These are phyloP conservation scores for Neonothopanus nambi DNA, from an alignment of 1,284 basidiomycete genomes.

Conservation along the genomic window DNA sequence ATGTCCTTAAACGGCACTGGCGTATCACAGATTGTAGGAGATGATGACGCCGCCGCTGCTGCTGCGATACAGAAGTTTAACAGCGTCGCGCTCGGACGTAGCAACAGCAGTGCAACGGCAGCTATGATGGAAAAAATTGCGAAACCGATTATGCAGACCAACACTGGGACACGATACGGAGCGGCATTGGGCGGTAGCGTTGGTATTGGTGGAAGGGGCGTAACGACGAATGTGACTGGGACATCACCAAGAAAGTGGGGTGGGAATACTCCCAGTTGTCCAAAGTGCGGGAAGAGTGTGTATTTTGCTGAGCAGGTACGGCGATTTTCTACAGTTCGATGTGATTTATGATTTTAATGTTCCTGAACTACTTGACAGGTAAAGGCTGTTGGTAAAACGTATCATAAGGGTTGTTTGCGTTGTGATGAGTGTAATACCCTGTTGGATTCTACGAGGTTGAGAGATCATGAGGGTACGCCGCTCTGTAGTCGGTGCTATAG, in stretches of 20 bases:
- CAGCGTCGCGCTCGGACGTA: constrained; percentile 12
- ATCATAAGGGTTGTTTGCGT: constrained; percentile 72
- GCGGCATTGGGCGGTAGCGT: constrained; percentile 36
- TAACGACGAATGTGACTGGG: constrained; percentile 19
- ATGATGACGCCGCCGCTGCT: constrained; percentile 1
- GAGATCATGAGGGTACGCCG: constrained; percentile 73
- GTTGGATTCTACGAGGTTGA: constrained; percentile 66
- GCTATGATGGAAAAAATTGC: constrained; percentile 19
- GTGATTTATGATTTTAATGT: background rate
- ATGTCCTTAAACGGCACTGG: background rate
- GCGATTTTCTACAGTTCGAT: background rate
- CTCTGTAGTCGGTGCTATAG: constrained; percentile 70
- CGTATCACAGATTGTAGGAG: constrained; percentile 3
- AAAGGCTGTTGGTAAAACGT: constrained; percentile 75
- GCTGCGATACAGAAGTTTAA: constrained; percentile 7
- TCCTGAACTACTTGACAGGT: constrained; percentile 39
- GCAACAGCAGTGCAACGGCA: constrained; percentile 11
- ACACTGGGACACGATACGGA: constrained; percentile 55
- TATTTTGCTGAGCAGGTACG: constrained; percentile 65
- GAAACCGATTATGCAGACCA: constrained; percentile 36
- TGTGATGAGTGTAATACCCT: constrained; percentile 67
- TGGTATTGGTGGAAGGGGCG: constrained; percentile 17
- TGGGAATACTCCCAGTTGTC: constrained; percentile 52
- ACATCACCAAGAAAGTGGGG: constrained; percentile 40
- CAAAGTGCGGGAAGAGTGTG: constrained; percentile 58